These are phyloP conservation scores for Chrysochromulina parva DNA, from an alignment of 78 protist species.

Conservation along the genomic window DNA sequence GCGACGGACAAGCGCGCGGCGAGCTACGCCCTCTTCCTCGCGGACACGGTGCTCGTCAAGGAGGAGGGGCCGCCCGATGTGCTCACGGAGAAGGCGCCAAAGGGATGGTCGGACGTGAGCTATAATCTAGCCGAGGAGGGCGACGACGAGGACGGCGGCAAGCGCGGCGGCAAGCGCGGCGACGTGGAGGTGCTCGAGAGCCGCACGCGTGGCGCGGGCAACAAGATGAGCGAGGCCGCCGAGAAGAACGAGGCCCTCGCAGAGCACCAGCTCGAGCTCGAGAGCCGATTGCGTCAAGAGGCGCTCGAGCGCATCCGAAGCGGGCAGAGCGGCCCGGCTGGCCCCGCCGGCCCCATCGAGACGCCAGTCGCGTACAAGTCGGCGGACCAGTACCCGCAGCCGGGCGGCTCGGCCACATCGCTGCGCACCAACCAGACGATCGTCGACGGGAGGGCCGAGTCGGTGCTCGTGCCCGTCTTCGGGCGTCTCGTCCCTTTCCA, in stretches of 20 bases:
- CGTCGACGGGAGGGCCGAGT: slow-evolving; percentile 67
- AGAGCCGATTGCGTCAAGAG: background rate
- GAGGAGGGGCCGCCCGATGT: slow-evolving; percentile 52
- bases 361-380: slow-evolving; percentile 19
- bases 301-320: background rate
- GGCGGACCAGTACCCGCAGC: background rate
- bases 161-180: background rate
- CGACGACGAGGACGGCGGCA: background rate
- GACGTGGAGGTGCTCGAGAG: background rate
- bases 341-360: slow-evolving; percentile 16
- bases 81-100: slow-evolving; percentile 34
- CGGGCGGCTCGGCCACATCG: background rate
- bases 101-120: slow-evolving; percentile 39
- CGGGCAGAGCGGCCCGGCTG: background rate
- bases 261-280: slow-evolving; percentile 12
- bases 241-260: background rate
- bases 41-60: slow-evolving; percentile 61
- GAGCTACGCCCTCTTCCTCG: slow-evolving; percentile 9
- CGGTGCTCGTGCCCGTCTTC: slow-evolving; percentile 82
- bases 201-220: background rate
- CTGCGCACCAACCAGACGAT: slow-evolving; percentile 34
- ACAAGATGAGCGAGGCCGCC: no score
- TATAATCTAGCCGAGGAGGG: slow-evolving; percentile 41
- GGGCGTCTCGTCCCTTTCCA: slow-evolving; percentile 91
- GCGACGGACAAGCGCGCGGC: background rate